Base-by-base conservation (phyloP, 108 stramenopile genomes). In the Pseudonitzschia multiseries region DNA sequence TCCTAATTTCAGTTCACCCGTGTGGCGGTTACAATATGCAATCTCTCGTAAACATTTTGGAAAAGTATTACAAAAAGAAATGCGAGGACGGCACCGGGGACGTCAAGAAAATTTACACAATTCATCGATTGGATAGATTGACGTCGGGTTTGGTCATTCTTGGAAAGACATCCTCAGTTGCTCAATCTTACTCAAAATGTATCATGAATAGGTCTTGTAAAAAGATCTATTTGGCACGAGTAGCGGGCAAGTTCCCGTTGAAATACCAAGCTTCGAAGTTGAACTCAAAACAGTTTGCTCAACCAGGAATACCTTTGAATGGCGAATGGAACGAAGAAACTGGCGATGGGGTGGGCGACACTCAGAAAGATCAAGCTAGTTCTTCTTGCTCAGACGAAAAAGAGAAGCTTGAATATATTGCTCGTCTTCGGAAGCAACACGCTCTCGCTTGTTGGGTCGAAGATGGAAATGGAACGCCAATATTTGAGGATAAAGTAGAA, bases 1-100 rank as follows among this genome's bases (percentile, higher is more conserved):
- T 36, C 36, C 36, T 10, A 36, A 5, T 6, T 36, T 36, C 36
- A 36, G 83, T 98, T 22, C 98, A 98, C 84, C 93, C 98, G 4
- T 97, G 96, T 73, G 98, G 98, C 22, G 89, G 88, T 9, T 97
- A 97, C 73, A 86, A 93, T 59, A 68, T 81, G 54, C 94, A 97
- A 71, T 87, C 92, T 4, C 83, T 97, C 21, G 60, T 90, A 57
- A 86, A 80, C 68, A 77, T 94, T 43, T 61, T 94, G 77, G 84
- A 86, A 73, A 41, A 65, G 26, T 50, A 51, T 15, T 63, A 78
- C 72, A 56, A 63, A 63, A 32, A 71, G 28, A 32, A 65, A 21
- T 60, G 65, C 66, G 52, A 65, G 48, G 15, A 59, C 6, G 57
- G 57, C 4, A 59, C 8, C n/a, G 3, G 26, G 22, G 46, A 81